Percentiles rank a stretch among this genome's conserved stretches.
These are phyloP conservation scores for Gyrodon lividus DNA, from an alignment of 768 basidiomycete genomes.

Conservation along the genomic window DNA sequence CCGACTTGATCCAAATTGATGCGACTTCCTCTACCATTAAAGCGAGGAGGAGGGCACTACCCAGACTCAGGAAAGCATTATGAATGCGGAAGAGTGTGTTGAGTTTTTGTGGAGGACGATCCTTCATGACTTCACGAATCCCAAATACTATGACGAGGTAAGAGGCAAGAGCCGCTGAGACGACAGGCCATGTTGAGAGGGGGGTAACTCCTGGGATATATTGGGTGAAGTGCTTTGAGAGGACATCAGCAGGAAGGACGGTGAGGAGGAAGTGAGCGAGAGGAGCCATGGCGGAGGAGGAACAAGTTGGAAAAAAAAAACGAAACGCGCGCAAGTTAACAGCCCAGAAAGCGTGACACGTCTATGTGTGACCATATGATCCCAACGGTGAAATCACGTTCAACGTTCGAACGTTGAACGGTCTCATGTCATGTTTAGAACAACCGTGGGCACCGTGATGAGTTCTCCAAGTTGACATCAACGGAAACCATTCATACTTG, in stretches of 20 bases:
- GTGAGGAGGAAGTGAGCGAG: constrained; percentile 73
- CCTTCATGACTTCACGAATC: constrained; percentile 81
- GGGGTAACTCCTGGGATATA: constrained; percentile 61
- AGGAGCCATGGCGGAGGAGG: constrained; percentile 54
- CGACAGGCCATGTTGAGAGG: constrained; percentile 60
- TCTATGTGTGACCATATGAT: constrained; percentile 4
- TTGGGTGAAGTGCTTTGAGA: constrained; percentile 36
- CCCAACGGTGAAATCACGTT: too few species aligned
- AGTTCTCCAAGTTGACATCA: too few species aligned
- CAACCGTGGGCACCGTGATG: too few species aligned
- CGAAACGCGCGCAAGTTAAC: constrained; percentile 24
- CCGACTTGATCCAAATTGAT: constrained; percentile 72
- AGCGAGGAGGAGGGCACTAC: constrained; percentile 80
- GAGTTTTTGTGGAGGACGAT: constrained; percentile 68
- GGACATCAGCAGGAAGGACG: constrained; percentile 48
- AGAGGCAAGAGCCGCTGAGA: constrained; percentile 63
- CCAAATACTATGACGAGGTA: constrained; percentile 92
- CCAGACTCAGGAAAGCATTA: constrained; percentile 83
- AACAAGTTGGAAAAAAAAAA: constrained; percentile 24
- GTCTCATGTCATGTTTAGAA: too few species aligned
- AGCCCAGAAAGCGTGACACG: constrained; percentile 30
- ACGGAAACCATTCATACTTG: too few species aligned
- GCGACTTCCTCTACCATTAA: constrained; percentile 91
- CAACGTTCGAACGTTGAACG: too few species aligned
- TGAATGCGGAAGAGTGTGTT: constrained; percentile 85